Evolutionary conservation across 768 basidiomycete genomes (phyloP), one percentile per base, ranked within the genome.

Genomic region (Lyophyllum semitale): DNA sequence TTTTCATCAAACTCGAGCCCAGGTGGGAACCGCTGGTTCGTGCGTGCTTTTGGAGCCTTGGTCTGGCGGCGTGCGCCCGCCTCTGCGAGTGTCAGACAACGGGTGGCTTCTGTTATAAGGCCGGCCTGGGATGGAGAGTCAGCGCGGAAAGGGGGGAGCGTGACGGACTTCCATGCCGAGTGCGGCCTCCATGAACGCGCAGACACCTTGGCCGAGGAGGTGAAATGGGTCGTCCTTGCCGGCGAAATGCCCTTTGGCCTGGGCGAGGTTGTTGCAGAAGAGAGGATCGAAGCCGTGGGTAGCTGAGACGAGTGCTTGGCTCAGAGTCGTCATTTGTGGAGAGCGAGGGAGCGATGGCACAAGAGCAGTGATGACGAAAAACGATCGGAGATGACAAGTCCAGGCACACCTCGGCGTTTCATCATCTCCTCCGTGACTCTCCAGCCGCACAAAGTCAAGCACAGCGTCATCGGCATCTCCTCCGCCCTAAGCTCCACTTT

Each of bases 1-100:
- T n/a, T n/a, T n/a, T n/a, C n/a, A n/a, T n/a, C n/a, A n/a, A n/a
- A 93, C 61, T 93, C 90, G 8, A 87, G 66, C 6, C 88, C 89
- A 2, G 85, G 71, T 3, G 79, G 67, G 65, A 88, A 90, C 12
- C 71, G 50, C 64, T 63, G 68, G 75, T 74, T 55, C 72, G 68
- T 49, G 59, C 43, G 59, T 74, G 76, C 54, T 41, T 71, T 68
- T 26, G 65, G 58, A 25, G 64, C 57, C 52, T 70, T 77, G 53
- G 68, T 64, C 46, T 81, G 77, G 54, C 79, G 84, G 63, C 80
- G 83, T 0, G 88, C 77, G 3, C 80, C 83, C 0, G 83, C 80
- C 61, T 89, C 87, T 0, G 89, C 81, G 2, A 75, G 69, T 0
- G 79, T 71, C 2, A 93, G 78, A 55, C 77, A 76, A n/a, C 72